These are phyloP conservation scores for Bruguiera parviflora DNA, from an alignment of 345 rosid species.

Conservation along the genomic window DNA sequence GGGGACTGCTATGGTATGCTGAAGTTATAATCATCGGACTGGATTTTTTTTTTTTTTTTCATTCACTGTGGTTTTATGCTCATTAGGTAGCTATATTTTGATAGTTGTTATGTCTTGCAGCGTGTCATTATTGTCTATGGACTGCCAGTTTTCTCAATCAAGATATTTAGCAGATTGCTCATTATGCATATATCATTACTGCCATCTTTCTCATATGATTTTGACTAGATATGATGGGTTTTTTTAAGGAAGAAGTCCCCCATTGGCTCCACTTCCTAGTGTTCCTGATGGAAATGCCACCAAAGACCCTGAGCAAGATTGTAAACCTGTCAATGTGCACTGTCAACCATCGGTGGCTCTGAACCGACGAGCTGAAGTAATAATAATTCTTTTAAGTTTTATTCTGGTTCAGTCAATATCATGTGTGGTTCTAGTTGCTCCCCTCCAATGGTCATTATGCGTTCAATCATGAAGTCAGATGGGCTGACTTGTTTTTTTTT, in stretches of 20 bases:
- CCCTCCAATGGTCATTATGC: background rate
- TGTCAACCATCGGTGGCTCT: background rate
- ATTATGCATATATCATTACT: background rate
- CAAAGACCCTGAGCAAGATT: conserved; percentile 7
- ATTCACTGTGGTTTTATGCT: background rate
- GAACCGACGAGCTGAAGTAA: conserved; percentile 16
- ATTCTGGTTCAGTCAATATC: background rate
- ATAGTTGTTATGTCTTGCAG: background rate
- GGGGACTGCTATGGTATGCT: conserved; percentile 17
- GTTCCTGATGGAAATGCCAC: conserved; percentile 6
- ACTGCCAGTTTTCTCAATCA: too few relatives aligned
- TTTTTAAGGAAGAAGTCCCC: conserved; percentile 13
- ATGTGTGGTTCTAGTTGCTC: background rate
- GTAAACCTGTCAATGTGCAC: conserved; percentile 7
- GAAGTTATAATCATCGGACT: background rate
- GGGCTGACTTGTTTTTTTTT: too few relatives aligned
- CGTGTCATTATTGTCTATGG: too few relatives aligned
- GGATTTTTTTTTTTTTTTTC: background rate
- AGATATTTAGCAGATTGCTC: too few relatives aligned
- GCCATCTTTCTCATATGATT: background rate
- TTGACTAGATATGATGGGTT: conserved; percentile 1
- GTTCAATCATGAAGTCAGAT: too few relatives aligned
- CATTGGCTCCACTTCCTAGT: conserved; percentile 4
- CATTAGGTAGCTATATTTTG: background rate
- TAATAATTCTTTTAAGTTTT: background rate